Evolutionary conservation across 441 rosid genomes (phyloP).

Genomic region (Gossypium davidsonii): DNA sequence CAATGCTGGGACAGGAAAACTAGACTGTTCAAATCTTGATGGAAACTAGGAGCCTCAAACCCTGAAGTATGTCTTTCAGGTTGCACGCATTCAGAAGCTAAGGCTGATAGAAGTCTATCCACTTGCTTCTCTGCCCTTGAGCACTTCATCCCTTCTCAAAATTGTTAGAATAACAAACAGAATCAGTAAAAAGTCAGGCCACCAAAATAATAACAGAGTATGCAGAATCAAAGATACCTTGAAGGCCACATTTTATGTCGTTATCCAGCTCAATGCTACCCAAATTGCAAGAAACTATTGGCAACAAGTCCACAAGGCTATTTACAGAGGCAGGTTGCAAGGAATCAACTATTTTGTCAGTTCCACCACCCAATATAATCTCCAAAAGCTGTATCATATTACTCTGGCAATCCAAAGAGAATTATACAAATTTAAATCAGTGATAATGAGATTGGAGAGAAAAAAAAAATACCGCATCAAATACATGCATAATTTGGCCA

Average conservation of each 20-base stretch:
- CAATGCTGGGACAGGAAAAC: constrained; percentile 74
- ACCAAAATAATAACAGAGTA: not conserved
- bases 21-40: constrained; percentile 51
- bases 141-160: constrained; percentile 55
- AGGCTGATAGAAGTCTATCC: constrained; percentile 60
- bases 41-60: constrained; percentile 33
- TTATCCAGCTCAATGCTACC: constrained; percentile 41
- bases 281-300: constrained; percentile 37
- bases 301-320: constrained; percentile 55
- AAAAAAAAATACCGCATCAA: constrained; percentile 4
- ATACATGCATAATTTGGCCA: not conserved
- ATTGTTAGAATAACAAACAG: constrained; percentile 1
- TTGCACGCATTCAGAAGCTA: constrained; percentile 70
- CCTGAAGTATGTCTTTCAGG: constrained; percentile 52
- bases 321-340: constrained; percentile 43
- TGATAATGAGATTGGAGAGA: constrained; percentile 10
- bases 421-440: constrained; percentile 17
- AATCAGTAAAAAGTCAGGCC: not conserved
- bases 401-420: constrained; percentile 43
- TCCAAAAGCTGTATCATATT: constrained; percentile 63
- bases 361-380: constrained; percentile 61
- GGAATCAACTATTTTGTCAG: constrained; percentile 46
- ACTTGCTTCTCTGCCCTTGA: constrained; percentile 70
- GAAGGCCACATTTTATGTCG: constrained; percentile 51
- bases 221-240: constrained; percentile 46